Conservation (phyloP, 768 basidiomycete genomes). For the Suillus subaureus region DNA sequence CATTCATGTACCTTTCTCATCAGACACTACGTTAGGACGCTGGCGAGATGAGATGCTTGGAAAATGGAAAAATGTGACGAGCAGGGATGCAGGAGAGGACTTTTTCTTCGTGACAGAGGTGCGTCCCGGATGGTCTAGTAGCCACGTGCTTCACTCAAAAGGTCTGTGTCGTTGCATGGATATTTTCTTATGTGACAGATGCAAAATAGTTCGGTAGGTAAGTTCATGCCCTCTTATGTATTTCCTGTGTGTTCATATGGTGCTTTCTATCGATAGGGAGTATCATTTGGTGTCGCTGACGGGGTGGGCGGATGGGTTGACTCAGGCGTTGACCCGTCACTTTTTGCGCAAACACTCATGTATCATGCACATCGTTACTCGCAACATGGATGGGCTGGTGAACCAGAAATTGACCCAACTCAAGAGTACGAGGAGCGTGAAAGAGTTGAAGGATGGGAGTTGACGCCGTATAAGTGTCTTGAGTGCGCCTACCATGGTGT, state of each 20-base stretch:
- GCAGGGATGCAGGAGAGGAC: conserved; percentile 55
- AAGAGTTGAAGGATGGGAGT: conserved; percentile 66
- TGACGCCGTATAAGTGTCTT: conserved; percentile 71
- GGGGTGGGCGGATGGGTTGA: conserved; percentile 93
- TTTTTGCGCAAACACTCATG: conserved; percentile 92
- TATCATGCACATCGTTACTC: conserved; percentile 79
- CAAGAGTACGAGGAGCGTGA: conserved; percentile 70
- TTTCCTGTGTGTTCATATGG: conserved; percentile 26
- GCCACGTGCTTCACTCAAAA: neutral
- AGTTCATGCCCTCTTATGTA: conserved; percentile 11
- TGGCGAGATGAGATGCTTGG: conserved; percentile 73
- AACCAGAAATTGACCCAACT: conserved; percentile 79
- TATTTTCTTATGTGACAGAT: conserved; percentile 48
- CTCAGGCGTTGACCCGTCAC: conserved; percentile 80
- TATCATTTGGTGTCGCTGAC: conserved; percentile 85
- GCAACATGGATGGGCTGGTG: conserved; percentile 76
- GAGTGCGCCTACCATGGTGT: conserved; percentile 74
- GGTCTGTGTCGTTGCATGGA: conserved; percentile 2
- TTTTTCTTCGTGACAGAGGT: conserved; percentile 74
- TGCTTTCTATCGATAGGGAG: conserved; percentile 47
- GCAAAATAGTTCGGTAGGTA: conserved; percentile 76
- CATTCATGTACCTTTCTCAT: conserved; percentile 52
- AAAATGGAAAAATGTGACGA: conserved; percentile 41
- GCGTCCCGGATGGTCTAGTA: conserved; percentile 26
- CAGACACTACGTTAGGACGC: conserved; percentile 56